Conservation (phyloP, 148 eudicot genomes). For the Cornus kousa region DNA sequence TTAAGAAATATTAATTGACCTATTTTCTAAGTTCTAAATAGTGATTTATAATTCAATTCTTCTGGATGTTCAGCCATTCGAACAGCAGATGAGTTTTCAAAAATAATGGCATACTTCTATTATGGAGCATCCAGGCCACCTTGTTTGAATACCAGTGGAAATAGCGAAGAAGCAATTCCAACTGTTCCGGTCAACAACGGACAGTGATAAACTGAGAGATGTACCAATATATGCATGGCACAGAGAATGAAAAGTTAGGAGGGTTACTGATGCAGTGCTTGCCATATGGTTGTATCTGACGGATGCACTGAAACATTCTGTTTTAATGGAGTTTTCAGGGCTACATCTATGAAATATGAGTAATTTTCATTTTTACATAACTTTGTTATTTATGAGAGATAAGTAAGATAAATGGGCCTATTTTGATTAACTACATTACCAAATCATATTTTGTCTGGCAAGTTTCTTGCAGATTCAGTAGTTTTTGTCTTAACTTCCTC, state of each 20-base stretch:
- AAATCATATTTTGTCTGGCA: not conserved
- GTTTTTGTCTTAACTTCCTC: too few relatives aligned
- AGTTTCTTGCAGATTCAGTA: too few relatives aligned
- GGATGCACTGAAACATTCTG: not conserved
- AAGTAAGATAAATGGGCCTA: not conserved
- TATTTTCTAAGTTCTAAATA: not conserved
- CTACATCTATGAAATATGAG: not conserved
- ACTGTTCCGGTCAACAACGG: slow-evolving; percentile 25
- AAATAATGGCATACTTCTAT: slow-evolving; percentile 94
- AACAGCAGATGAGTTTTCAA: slow-evolving; percentile 82
- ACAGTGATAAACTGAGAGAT: slow-evolving; percentile 1
- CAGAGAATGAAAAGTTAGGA: slow-evolving; percentile 1
- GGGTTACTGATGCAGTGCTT: not conserved
- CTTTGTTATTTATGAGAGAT: not conserved
- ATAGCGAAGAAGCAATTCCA: slow-evolving; percentile 62
- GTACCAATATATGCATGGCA: not conserved
- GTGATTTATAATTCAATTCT: not conserved
- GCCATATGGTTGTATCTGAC: not conserved
- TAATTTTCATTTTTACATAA: not conserved
- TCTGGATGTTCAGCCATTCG: slow-evolving; percentile 44
- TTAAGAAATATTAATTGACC: not conserved
- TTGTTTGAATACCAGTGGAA: slow-evolving; percentile 34
- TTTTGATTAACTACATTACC: not conserved
- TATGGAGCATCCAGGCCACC: slow-evolving; percentile 89
- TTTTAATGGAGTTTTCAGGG: not conserved